Evolutionary conservation across 805 yeast species (phyloP).

Genomic region (Ogataea allantospora): DNA sequence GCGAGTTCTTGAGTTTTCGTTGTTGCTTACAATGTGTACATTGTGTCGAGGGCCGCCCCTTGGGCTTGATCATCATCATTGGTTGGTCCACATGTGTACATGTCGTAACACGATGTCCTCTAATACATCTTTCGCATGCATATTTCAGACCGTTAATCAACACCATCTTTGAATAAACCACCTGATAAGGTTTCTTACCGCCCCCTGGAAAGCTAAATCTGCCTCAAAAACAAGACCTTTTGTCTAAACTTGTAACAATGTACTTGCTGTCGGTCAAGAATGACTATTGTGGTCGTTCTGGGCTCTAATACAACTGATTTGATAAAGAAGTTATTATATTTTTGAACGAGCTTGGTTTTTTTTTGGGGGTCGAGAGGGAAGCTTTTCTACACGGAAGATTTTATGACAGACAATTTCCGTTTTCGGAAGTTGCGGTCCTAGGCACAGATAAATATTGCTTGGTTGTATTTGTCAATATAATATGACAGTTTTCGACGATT

Average conservation of each 20-base stretch:
- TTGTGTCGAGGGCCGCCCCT: constrained; percentile 93
- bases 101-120: constrained; percentile 94
- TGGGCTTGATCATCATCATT: constrained; percentile 88
- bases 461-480: too few species aligned
- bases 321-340: not conserved
- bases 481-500: constrained; percentile 13
- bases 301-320: not conserved
- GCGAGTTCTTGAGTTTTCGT: constrained; percentile 63
- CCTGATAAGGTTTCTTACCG: not conserved
- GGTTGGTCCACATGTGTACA: constrained; percentile 93
- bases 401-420: not conserved
- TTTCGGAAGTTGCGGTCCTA: not conserved
- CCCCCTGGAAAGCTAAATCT: not conserved
- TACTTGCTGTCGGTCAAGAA: not conserved
- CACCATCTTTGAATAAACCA: constrained; percentile 54
- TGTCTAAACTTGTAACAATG: not conserved
- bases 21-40: constrained; percentile 83
- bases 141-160: constrained; percentile 88
- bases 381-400: not conserved
- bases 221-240: constrained; percentile 4
- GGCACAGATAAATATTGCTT: too few species aligned
- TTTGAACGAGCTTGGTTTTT: constrained; percentile 2
- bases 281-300: constrained; percentile 1
- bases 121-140: constrained; percentile 92
- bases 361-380: constrained; percentile 1